Conservation (phyloP, 148 eudicot genomes). For the Pharnaceum exiguum region DNA sequence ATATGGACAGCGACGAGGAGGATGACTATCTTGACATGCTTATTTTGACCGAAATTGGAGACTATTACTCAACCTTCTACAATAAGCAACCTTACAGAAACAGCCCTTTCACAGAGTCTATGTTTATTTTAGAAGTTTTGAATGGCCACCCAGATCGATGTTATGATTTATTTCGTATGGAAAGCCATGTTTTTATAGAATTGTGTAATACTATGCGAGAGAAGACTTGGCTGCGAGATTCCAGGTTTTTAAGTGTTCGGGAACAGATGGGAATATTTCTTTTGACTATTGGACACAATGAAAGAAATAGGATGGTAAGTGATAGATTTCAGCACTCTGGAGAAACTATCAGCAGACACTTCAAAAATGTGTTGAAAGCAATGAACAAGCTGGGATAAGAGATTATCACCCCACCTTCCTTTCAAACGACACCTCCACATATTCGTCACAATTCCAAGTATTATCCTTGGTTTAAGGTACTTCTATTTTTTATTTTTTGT, state of each 20-base stretch:
- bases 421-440: too few relatives aligned
- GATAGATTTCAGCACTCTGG: constrained; percentile 2
- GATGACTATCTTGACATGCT: too few relatives aligned
- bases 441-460: too few relatives aligned
- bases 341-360: neutral
- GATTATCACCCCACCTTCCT: too few relatives aligned
- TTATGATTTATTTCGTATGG: neutral
- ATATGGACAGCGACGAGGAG: too few relatives aligned
- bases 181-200: neutral
- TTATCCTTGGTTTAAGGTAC: too few relatives aligned
- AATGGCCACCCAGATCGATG: constrained; percentile 3
- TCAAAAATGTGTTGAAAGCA: neutral
- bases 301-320: neutral
- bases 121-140: neutral
- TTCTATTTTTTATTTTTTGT: too few relatives aligned
- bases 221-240: neutral
- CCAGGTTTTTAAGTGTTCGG: neutral
- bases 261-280: constrained; percentile 5
- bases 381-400: too few relatives aligned
- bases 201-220: neutral
- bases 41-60: too few relatives aligned
- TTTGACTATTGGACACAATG: neutral
- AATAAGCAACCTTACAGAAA: too few relatives aligned
- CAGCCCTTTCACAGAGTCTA: too few relatives aligned
- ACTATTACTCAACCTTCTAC: too few relatives aligned